Evolutionary conservation across 2,329 filamentous ascomycete species (phyloP), one percentile per base, ranked within the genome.

Genomic region (Xylaria arbuscula): DNA sequence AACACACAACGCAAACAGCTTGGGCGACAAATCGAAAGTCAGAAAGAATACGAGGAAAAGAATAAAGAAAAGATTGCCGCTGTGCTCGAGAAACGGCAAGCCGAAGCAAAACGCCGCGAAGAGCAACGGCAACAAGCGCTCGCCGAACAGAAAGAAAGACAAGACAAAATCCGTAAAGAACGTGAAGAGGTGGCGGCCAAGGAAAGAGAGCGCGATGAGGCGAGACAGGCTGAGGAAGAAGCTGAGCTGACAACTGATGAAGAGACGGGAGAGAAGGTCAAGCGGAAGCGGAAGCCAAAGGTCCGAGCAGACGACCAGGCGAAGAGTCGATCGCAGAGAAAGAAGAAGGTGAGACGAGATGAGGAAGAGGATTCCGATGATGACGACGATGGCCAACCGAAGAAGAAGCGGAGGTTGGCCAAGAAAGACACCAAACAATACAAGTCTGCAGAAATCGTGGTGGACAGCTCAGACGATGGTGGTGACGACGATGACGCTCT

Each of bases 1-100:
- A 97, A 98, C 79, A 99, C 97, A 0, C 93, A 97, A 82, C 91
- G 93, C 72, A 94, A 93, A 75, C 95, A 99, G 79, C 88, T 99
- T 13, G 93, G 97, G 76, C 90, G 94, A 75, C 92, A 93, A 4
- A 88, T 95, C 56, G 90, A 93, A 72, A 91, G 89, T 73, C 96
- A 99, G 79, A 91, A 89, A 70, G 93, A 97, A 71, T 98, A 97
- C 80, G 96, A 99, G 79, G 91, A 94, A 75, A 93, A 93, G 83
- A 98, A 98, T 78, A 93, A 94, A 42, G 89, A 92, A 75, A 97
- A 96, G 80, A 88, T 98, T 2, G 88, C 92, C 70, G 90, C 93
- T 62, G 94, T 96, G 8, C 88, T 92, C 42, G 89, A 92, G 75
- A 87, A 90, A 69, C 91, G 95, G 62, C 92, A 98, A 75, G 91